Base-by-base conservation (phyloP, 1,139 yeast species). In the Saccharomyces hybrid region DNA sequence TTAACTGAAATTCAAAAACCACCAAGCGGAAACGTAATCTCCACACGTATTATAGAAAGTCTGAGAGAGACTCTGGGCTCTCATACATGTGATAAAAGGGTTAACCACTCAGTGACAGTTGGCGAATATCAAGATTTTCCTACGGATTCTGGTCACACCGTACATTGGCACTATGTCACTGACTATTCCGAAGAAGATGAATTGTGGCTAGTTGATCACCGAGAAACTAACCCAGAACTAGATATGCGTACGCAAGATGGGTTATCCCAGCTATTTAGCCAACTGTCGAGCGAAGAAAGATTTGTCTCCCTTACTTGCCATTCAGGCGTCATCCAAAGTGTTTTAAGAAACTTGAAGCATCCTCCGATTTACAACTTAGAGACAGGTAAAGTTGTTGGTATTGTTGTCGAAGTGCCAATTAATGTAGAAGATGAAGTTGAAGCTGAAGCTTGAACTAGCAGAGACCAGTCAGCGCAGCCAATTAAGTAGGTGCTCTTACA, bases 1-100 rank as follows among this genome's bases (percentile, higher is more conserved):
- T 63, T 72, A 16, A 31, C 50, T 14, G 27, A 23, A 13, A 34
- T 48, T 9, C 13, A 44, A 5, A 52, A 51, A 23, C 48, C 42
- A 2, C 49, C 38, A 1, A 48, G 62, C 6, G 54, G 56, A 3
- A 60, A 59, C 6, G 48, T 53, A 13, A 75, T 82, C 20, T 38
- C 44, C 25, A 38, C 44, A 38, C 44, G 44, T 13, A 38, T 38
- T 38, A 69, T 72, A 50, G 93, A 86, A 55, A 75, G 77, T 47
- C 62, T 86, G 4, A 73, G 95, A 53, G 95, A 86, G 66, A 82
- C 84, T 0, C 76, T 83, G 28, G 93, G 93, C 1, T 73, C 73
- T n/a, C 88, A 86, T 65, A 70, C 82, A 2, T 86, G 95, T 66
- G 90, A 86, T 67, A 76, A 79, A 65, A 70, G 93, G 53, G 62